These are phyloP conservation scores for Austroboletus niveus DNA, from an alignment of 1,284 basidiomycete species.

Conservation along the genomic window DNA sequence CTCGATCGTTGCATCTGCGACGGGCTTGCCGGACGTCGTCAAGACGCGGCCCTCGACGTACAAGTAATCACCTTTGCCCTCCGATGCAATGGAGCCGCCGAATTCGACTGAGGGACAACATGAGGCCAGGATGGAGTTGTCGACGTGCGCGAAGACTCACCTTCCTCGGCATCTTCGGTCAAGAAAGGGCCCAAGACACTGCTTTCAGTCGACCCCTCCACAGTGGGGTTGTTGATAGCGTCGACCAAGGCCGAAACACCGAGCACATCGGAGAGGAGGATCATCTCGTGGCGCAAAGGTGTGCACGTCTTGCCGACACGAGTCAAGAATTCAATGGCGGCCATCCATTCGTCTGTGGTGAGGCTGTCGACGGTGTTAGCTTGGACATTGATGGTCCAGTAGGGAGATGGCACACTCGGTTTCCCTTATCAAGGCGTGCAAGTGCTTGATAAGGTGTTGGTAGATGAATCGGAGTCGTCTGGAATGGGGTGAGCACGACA, in stretches of 20 bases:
- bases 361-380: conserved; percentile 39
- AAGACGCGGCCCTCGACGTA: conserved; percentile 73
- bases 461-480: conserved; percentile 50
- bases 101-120: conserved; percentile 41
- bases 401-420: conserved; percentile 42
- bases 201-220: conserved; percentile 56
- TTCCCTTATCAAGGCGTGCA: conserved; percentile 74
- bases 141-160: conserved; percentile 40
- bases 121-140: neutral
- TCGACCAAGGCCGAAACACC: conserved; percentile 81
- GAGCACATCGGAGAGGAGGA: conserved; percentile 77
- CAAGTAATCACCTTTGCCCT: conserved; percentile 82
- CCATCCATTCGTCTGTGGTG: conserved; percentile 85
- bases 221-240: conserved; percentile 69
- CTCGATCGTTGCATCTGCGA: conserved; percentile 67
- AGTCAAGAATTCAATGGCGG: conserved; percentile 77
- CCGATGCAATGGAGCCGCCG: conserved; percentile 71
- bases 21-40: conserved; percentile 65
- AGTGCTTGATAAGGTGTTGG: conserved; percentile 51
- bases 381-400: neutral
- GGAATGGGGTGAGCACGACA: conserved; percentile 5
- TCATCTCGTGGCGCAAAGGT: conserved; percentile 78
- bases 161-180: conserved; percentile 74
- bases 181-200: conserved; percentile 86
- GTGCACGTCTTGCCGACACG: conserved; percentile 70